Evolutionary conservation across 768 basidiomycete genomes (phyloP).

Genomic region (Chlorophyllum brunneum): DNA sequence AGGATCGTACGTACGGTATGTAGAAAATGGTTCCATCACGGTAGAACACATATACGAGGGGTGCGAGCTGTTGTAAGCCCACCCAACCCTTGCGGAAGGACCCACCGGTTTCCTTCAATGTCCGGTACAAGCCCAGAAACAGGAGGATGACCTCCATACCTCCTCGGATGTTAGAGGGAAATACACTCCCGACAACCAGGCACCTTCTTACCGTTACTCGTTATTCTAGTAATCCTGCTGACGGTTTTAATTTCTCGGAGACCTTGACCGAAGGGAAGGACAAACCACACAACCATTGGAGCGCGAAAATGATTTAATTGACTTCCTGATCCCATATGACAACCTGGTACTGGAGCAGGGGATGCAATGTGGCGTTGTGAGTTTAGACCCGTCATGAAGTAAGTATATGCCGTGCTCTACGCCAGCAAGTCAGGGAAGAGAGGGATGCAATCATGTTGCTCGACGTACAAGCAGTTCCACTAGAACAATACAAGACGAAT

Average conservation of each 20-base stretch:
- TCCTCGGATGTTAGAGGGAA: background rate
- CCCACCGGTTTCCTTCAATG: background rate
- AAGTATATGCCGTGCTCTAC: constrained; percentile 8
- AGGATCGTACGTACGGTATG: background rate
- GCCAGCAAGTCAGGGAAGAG: background rate
- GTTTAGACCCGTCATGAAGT: constrained; percentile 6
- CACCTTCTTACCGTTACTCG: background rate
- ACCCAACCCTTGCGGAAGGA: background rate
- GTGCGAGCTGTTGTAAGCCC: background rate
- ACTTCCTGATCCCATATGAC: background rate
- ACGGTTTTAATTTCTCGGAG: background rate
- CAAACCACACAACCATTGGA: constrained; percentile 1
- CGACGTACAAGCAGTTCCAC: background rate
- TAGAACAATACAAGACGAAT: background rate
- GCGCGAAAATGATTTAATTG: background rate
- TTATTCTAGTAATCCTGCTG: constrained; percentile 2
- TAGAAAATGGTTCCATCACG: constrained; percentile 10
- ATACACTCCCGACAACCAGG: background rate
- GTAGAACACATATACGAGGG: constrained; percentile 6
- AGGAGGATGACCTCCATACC: background rate
- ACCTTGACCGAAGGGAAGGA: background rate
- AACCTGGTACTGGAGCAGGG: constrained; percentile 1
- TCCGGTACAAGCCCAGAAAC: background rate
- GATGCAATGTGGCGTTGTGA: background rate
- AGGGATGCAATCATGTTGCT: too few species aligned